These are phyloP conservation scores for Odonthalia washingtoniensis DNA, from an alignment of 31 red algal genomes.

Conservation along the genomic window DNA sequence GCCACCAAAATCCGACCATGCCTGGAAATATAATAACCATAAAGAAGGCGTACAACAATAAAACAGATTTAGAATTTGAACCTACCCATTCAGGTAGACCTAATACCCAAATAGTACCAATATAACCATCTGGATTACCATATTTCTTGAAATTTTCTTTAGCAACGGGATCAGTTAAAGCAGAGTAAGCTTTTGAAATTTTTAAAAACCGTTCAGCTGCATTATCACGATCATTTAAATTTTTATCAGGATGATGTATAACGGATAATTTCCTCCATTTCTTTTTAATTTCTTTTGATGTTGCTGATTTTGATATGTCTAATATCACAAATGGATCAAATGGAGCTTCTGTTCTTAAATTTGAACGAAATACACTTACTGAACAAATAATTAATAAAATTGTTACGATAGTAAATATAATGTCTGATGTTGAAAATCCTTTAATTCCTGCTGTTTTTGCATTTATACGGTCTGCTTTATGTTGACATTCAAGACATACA, in stretches of 20 bases:
- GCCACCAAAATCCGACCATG: conserved; percentile 88
- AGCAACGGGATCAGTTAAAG: conserved; percentile 82
- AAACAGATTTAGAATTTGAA: conserved; percentile 69
- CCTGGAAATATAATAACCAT: conserved; percentile 76
- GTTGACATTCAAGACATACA: conserved; percentile 42
- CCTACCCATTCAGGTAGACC: conserved; percentile 83
- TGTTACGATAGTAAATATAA: conserved; percentile 46
- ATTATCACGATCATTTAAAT: conserved; percentile 61
- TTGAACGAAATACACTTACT: conserved; percentile 55
- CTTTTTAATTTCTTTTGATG: conserved; percentile 73
- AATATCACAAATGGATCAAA: conserved; percentile 96
- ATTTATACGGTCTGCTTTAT: conserved; percentile 17
- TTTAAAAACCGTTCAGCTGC: conserved; percentile 85
- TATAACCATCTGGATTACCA: conserved; percentile 97
- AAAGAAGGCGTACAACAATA: conserved; percentile 68
- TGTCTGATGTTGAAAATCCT: conserved; percentile 21
- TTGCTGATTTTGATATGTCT: conserved; percentile 62
- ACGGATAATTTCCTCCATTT: conserved; percentile 82
- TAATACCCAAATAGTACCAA: conserved; percentile 76
- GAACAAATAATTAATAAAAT: conserved; percentile 53
- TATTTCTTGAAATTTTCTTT: conserved; percentile 93
- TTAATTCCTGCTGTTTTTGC: not conserved
- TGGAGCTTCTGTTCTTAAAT: conserved; percentile 56
- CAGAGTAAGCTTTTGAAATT: conserved; percentile 84
- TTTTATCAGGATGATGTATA: conserved; percentile 95